Percentiles rank a stretch among this genome's conserved stretches.
phyloP scores from a whole-genome alignment of 768 basidiomycete genomes.

The Peribolospora kevripleyi region DNA sequence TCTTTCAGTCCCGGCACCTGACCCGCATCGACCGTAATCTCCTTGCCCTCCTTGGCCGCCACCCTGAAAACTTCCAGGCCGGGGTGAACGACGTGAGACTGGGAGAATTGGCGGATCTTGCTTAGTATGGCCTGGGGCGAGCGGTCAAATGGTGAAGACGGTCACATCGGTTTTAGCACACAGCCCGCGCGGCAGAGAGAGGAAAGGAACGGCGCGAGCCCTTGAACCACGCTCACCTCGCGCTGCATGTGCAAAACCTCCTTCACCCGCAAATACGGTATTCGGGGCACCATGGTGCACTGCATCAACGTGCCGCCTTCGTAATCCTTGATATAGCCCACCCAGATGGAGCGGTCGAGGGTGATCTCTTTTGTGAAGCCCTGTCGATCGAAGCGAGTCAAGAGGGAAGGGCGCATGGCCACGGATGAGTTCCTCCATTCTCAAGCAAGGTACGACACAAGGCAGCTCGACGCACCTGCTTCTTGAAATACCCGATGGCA shows the following conservation, averaged over 20 bases:
- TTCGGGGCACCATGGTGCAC: slow-evolving; percentile 78
- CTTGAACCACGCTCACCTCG: slow-evolving; percentile 24
- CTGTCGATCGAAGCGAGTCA: slow-evolving; percentile 1
- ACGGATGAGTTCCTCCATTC: background rate
- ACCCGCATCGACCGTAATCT: slow-evolving; percentile 32
- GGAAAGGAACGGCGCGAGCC: background rate
- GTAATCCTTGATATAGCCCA: slow-evolving; percentile 99
- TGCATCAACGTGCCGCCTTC: slow-evolving; percentile 97
- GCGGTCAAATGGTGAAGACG: background rate
- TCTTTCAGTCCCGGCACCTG: slow-evolving; percentile 84
- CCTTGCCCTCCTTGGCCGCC: slow-evolving; percentile 3
- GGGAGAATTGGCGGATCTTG: slow-evolving; percentile 67
- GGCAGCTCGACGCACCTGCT: slow-evolving; percentile 30
- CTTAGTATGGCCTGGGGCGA: slow-evolving; percentile 38
- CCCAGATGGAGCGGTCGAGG: slow-evolving; percentile 74
- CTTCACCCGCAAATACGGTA: slow-evolving; percentile 64
- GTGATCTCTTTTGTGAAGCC: slow-evolving; percentile 95
- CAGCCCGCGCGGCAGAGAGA: background rate
- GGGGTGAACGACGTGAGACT: slow-evolving; percentile 58
- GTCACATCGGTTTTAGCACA: background rate
- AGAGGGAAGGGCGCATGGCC: background rate
- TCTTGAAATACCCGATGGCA: slow-evolving; percentile 96
- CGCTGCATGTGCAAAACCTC: slow-evolving; percentile 55
- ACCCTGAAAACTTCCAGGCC: slow-evolving; percentile 31
- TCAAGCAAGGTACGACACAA: background rate